These are phyloP conservation scores for Firmiana major DNA, from an alignment of 345 rosid genomes.

Conservation along the genomic window DNA sequence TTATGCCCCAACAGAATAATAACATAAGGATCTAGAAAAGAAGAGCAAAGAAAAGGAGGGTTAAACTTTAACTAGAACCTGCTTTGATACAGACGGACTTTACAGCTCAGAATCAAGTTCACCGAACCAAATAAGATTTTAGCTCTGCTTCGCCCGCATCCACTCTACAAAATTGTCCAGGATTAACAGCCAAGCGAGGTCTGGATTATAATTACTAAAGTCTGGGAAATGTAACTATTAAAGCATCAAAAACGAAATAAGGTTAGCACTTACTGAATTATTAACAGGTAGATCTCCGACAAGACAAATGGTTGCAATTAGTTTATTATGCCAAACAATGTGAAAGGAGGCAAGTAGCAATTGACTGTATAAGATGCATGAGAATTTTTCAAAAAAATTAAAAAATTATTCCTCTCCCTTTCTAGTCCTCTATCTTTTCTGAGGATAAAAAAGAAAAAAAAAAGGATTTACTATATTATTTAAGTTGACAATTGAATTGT, in stretches of 20 bases:
- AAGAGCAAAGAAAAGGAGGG: not conserved
- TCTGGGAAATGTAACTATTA: slow-evolving; percentile 92
- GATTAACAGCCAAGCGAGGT: slow-evolving; percentile 97
- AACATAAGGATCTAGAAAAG: not conserved
- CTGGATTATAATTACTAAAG: slow-evolving; percentile 67
- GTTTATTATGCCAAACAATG: not conserved
- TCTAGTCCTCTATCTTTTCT: not conserved
- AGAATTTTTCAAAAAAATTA: not conserved
- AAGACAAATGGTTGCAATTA: not conserved
- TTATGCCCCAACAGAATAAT: not conserved
- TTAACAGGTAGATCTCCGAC: not conserved
- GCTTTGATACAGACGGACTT: slow-evolving; percentile 31
- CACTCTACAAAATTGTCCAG: slow-evolving; percentile 99
- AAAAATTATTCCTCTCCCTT: not conserved
- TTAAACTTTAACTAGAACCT: slow-evolving; percentile 20
- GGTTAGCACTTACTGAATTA: not conserved
- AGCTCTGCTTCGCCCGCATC: slow-evolving; percentile 74
- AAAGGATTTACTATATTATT: not conserved
- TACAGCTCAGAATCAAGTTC: slow-evolving; percentile 42
- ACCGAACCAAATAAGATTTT: slow-evolving; percentile 21
- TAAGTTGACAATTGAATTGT: not conserved
- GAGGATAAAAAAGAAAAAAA: not conserved
- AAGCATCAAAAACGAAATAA: slow-evolving; percentile 12
- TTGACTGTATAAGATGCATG: not conserved
- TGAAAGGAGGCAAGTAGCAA: not conserved